Conservation (phyloP, 1,284 basidiomycete genomes). For the Pseudozyma sp. region DNA sequence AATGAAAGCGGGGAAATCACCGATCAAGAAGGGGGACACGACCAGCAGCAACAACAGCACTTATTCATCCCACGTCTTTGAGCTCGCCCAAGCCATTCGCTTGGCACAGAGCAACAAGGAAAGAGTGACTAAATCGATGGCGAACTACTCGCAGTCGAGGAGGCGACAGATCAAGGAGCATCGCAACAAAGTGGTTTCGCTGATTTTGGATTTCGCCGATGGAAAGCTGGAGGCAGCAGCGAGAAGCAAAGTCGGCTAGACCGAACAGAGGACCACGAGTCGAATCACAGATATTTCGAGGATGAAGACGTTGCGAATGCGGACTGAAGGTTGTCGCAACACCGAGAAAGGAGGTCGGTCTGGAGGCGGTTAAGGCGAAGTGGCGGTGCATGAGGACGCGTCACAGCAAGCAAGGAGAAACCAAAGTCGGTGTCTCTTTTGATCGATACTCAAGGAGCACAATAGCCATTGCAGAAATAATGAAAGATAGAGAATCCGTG, state of each 20-base stretch:
- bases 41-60: neutral
- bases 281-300: neutral
- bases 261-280: neutral
- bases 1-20: neutral
- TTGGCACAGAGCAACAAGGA: slow-evolving; percentile 10
- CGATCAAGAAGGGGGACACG: too few species aligned
- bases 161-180: slow-evolving; percentile 21
- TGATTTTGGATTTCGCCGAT: slow-evolving; percentile 37
- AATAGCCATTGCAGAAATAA: too few species aligned
- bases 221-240: slow-evolving; percentile 26
- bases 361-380: too few species aligned
- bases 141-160: neutral
- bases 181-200: slow-evolving; percentile 26
- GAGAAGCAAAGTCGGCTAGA: slow-evolving; percentile 1
- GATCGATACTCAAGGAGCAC: too few species aligned
- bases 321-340: too few species aligned
- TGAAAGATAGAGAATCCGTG: too few species aligned
- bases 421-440: too few species aligned
- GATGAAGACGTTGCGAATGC: neutral
- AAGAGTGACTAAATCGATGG: slow-evolving; percentile 10
- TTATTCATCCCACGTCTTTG: slow-evolving; percentile 10
- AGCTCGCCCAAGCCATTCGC: slow-evolving; percentile 13
- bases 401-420: too few species aligned
- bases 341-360: too few species aligned
- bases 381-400: too few species aligned